A percentile compares a stretch with the other conserved stretches of the same genome.
These are phyloP conservation scores for Xylaria sp. DNA, from an alignment of 2,329 filamentous ascomycete genomes.

Conservation along the genomic window DNA sequence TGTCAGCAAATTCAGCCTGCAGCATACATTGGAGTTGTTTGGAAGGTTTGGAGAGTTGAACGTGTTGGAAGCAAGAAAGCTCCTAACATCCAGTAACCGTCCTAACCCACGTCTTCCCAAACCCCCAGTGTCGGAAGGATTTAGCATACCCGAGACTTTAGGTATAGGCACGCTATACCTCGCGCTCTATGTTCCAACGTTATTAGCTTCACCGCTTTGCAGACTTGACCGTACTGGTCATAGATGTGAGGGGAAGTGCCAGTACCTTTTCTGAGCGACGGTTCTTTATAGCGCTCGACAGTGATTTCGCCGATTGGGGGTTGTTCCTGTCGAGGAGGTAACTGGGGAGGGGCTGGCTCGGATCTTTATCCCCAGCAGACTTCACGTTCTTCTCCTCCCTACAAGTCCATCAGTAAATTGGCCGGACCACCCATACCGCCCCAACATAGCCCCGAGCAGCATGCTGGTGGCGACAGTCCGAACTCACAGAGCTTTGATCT, in stretches of 20 bases:
- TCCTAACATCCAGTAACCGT: not conserved
- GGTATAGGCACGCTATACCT: conserved; percentile 92
- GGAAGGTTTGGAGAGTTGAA: not conserved
- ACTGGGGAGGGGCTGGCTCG: conserved; percentile 83
- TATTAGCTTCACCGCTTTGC: conserved; percentile 14
- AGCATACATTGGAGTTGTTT: not conserved
- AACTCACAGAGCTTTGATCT: conserved; percentile 80
- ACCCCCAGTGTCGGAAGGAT: not conserved
- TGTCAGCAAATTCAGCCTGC: conserved; percentile 11
- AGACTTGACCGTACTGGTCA: not conserved
- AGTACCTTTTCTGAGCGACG: conserved; percentile 82
- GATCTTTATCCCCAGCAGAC: conserved; percentile 80
- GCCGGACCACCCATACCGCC: not conserved
- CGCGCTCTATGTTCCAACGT: conserved; percentile 66
- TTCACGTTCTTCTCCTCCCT: conserved; percentile 93
- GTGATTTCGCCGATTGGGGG: conserved; percentile 71
- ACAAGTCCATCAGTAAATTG: conserved; percentile 19
- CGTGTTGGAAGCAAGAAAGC: not conserved
- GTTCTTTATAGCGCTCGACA: conserved; percentile 91
- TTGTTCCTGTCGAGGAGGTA: conserved; percentile 90
- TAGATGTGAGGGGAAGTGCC: not conserved
- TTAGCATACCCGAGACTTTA: conserved; percentile 82
- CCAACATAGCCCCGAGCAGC: not conserved
- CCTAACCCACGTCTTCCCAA: not conserved
- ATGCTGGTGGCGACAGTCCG: not conserved